Percentiles rank a stretch among this genome's conserved stretches.
These are phyloP conservation scores for Erodium moschatum DNA, from an alignment of 441 rosid species.

Conservation along the genomic window DNA sequence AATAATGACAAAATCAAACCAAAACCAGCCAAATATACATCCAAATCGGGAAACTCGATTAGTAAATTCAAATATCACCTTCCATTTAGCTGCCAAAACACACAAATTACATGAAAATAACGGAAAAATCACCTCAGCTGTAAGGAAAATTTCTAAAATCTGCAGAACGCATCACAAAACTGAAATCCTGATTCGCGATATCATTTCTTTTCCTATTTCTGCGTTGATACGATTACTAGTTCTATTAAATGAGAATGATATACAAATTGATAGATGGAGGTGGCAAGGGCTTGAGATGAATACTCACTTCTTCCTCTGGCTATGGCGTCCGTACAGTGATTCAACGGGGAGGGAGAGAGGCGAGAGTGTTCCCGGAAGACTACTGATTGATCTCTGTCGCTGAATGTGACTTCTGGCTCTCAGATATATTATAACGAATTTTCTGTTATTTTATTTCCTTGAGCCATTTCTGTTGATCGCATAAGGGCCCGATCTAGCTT, in stretches of 20 bases:
- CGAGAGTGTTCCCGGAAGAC: background rate
- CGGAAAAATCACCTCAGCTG: background rate
- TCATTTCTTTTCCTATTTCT: background rate
- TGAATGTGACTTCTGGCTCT: too few relatives aligned
- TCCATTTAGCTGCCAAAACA: background rate
- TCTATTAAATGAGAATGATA: background rate
- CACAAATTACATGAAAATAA: background rate
- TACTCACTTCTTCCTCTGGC: background rate
- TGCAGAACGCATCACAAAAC: background rate
- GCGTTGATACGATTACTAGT: background rate
- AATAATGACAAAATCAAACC: constrained; percentile 1
- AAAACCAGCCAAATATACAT: constrained; percentile 1
- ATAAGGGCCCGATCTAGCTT: background rate
- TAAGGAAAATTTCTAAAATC: background rate
- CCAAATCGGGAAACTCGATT: constrained; percentile 2
- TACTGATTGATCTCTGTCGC: constrained; percentile 6
- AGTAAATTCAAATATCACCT: background rate
- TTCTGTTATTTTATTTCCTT: background rate
- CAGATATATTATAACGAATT: background rate
- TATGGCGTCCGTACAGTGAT: constrained; percentile 10
- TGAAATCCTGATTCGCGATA: background rate
- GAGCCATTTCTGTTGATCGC: background rate
- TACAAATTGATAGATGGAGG: background rate
- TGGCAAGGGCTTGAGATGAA: background rate
- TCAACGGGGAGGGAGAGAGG: constrained; percentile 4